Base-by-base conservation (phyloP, 1,284 basidiomycete genomes). In the Pseudozyma tsukubaensis region DNA sequence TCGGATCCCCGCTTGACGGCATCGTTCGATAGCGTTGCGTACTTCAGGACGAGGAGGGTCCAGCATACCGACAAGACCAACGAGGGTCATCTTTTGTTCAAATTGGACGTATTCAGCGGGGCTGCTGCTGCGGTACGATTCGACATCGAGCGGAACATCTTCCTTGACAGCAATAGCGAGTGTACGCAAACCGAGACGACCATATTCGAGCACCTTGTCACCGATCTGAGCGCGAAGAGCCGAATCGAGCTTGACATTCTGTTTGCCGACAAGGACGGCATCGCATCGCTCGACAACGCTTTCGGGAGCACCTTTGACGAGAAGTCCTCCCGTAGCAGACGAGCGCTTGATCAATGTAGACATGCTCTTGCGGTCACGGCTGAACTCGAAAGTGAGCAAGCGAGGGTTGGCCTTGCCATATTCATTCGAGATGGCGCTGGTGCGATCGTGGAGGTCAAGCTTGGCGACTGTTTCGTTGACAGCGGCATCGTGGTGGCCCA, bases 311-410 rank as follows among this genome's bases (percentile, higher is more conserved):
- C 97, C 96, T 86, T 99, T 99, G 84, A 92, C 94, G 80, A 94
- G 76, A 51, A 85, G 64, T n/a, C 80, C 88, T 39, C 90, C 90
- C 5, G 85, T 85, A 11, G 88, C 88, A 68, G 89, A 88, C 10
- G 63, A 57, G 67, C 87, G 88, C 40, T 76, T 60, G 51, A 92
- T 91, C 50, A 98, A 89, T 40, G 97, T 94, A 24, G 95, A 97
- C 96, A 98, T 99, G 89, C 94, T 95, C 87, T 98, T 99, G 84
- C 96, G 92, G 85, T 99, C 97, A 37, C 96, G 91, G 32, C 94
- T 93, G 86, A 99, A 99, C 85, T 98, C 96, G 83, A 99, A 95
- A 2, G 95, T 98, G 72, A 96, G 86, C 12, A 97, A 88, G 66
- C 94, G 91, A 18, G 90, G 87, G 80, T 94, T 91, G 50, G 88